These are phyloP conservation scores for Brasenia schreberi DNA, from an alignment of 164 flowering plant genomes.

Conservation along the genomic window DNA sequence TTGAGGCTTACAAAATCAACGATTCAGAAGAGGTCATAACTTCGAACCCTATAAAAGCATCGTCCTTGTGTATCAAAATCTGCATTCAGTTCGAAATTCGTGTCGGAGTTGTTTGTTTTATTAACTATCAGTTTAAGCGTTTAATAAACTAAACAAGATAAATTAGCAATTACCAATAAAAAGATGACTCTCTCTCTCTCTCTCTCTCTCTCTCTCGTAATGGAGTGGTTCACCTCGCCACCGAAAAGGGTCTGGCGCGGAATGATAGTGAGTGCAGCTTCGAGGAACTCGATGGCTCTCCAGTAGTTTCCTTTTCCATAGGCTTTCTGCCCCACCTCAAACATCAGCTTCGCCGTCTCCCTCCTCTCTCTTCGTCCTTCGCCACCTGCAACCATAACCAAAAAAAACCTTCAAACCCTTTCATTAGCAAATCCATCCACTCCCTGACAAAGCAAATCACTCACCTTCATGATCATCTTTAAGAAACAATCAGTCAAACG, in stretches of 20 bases:
- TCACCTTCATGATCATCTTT: neutral
- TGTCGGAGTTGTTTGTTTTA: too few species aligned
- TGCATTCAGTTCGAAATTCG: too few species aligned
- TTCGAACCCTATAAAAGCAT: too few species aligned
- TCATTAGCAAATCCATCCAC: neutral
- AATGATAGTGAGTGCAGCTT: conserved; percentile 88
- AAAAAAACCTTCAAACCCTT: neutral
- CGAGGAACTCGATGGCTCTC: conserved; percentile 76
- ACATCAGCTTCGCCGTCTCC: conserved; percentile 79
- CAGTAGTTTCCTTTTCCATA: conserved; percentile 49
- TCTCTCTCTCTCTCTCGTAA: neutral
- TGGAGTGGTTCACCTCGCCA: conserved; percentile 72
- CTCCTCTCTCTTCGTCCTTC: conserved; percentile 87
- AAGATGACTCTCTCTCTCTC: neutral
- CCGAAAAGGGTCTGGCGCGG: conserved; percentile 79
- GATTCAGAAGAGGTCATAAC: too few species aligned
- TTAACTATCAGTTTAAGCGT: too few species aligned
- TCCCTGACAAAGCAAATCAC: neutral
- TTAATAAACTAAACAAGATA: too few species aligned
- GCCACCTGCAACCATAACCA: conserved; percentile 44
- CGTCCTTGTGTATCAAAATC: too few species aligned
- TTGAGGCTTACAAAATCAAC: too few species aligned
- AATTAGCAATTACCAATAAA: too few species aligned
- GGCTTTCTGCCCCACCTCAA: conserved; percentile 87
- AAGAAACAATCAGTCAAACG: neutral